A percentile compares a stretch with the other conserved stretches of the same genome.
phyloP scores from a whole-genome alignment of 805 yeast genomes.

The Metschnikowia bowlesiae region DNA sequence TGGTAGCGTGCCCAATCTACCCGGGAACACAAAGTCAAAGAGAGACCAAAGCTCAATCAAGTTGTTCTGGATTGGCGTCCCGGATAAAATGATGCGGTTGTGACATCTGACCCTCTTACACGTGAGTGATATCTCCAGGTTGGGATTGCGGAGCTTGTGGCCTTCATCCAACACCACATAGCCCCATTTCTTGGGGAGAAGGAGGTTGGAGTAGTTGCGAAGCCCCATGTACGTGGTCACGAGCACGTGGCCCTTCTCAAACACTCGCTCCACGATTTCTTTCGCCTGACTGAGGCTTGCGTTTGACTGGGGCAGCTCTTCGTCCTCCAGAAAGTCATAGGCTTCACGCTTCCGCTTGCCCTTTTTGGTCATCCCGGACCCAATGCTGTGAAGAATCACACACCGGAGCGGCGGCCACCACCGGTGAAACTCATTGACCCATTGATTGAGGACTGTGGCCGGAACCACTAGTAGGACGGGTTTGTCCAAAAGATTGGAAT shows the following conservation, averaged over 20 bases:
- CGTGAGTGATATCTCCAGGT: slow-evolving; percentile 77
- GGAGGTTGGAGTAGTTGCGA: slow-evolving; percentile 56
- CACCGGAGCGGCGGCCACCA: slow-evolving; percentile 98
- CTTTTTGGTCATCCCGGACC: slow-evolving; percentile 64
- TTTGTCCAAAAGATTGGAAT: slow-evolving; percentile 65
- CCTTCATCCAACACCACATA: slow-evolving; percentile 94
- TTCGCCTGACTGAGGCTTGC: slow-evolving; percentile 37
- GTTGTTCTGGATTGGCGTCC: slow-evolving; percentile 96
- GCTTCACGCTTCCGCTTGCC: slow-evolving; percentile 38
- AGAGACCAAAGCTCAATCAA: slow-evolving; percentile 89
- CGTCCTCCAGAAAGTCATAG: background rate
- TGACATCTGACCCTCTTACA: slow-evolving; percentile 82
- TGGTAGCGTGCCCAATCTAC: slow-evolving; percentile 89
- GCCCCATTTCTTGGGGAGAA: slow-evolving; percentile 77
- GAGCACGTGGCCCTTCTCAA: slow-evolving; percentile 71
- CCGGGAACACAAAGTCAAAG: slow-evolving; percentile 94
- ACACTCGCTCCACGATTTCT: slow-evolving; percentile 52
- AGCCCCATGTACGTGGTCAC: slow-evolving; percentile 91
- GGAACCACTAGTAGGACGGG: slow-evolving; percentile 92
- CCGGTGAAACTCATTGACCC: slow-evolving; percentile 93
- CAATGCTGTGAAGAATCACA: slow-evolving; percentile 85
- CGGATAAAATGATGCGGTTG: slow-evolving; percentile 85
- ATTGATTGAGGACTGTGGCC: slow-evolving; percentile 91
- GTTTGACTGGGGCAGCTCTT: slow-evolving; percentile 3
- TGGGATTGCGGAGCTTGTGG: slow-evolving; percentile 93